Evolutionary conservation across 257 asterid species (phyloP), one percentile per base, ranked within the genome.

Genomic region (Gentiana macrophylla): DNA sequence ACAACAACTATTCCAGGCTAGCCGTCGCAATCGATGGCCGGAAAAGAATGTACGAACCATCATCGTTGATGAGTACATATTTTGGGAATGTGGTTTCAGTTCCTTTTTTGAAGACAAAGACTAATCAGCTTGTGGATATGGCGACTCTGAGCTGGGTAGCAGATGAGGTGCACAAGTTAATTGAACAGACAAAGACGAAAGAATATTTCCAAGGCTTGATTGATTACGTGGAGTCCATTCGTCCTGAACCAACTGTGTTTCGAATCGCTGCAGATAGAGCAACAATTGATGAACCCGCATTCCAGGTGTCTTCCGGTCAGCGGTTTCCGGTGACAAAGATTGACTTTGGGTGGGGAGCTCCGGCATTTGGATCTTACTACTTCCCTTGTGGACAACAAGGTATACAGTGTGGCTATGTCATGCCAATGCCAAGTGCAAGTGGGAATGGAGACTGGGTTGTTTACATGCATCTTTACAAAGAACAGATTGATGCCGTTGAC

Each of bases 21-120:
- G 92, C 92, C 11, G 56, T 86, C 5, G 89, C 80, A 2, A 94
- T 87, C 1, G 89, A 86, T 37, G 95, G 95, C 13, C 70, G 95
- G 71, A 59, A 53, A 5, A 62, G 91, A 59, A 38, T 83, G 45
- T 44, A 52, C 0, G 50, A 62, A 2, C 79, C 67, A 4, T 77
- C 65, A 11, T 57, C 65, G 5, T 13, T 54, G 0, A 48, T 69
- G 36, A 36, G 49, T 4, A 62, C 77, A 0, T 77, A 81, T 54
- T 81, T 77, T 10, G 94, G 94, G 56, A 84, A 81, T 5, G 87
- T 84, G 7, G 32, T 79, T 4, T 79, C 94, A 0, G 71, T 81
- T 44, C 87, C 95, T 41, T 82, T 55, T 38, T 86, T 86, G 3
- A 89, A 75, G 69, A 73, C 57, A 60, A 68, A 34, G 37, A 61